These are phyloP conservation scores for Fusarium pilosicola DNA, from an alignment of 2,329 filamentous ascomycete species.

Conservation along the genomic window DNA sequence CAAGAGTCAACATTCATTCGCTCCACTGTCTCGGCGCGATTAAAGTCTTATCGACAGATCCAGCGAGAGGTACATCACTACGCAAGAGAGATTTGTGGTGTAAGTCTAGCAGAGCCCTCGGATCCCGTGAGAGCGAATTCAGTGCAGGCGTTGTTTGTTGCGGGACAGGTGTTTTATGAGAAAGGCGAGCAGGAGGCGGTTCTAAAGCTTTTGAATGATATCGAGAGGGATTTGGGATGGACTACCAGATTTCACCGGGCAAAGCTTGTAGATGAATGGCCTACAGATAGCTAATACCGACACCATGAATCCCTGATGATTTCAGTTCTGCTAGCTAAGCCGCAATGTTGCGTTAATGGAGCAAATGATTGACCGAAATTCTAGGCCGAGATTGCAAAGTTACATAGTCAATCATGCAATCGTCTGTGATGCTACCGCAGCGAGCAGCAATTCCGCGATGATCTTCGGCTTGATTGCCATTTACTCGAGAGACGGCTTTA, in stretches of 20 bases:
- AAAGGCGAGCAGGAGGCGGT: constrained; percentile 66
- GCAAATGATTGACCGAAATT: too few species aligned
- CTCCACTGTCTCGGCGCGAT: constrained; percentile 35
- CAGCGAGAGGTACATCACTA: constrained; percentile 27
- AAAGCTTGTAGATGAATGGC: constrained; percentile 36
- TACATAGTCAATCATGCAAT: not conserved
- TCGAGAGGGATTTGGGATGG: constrained; percentile 72
- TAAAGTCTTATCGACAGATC: constrained; percentile 32
- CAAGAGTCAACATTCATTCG: constrained; percentile 40
- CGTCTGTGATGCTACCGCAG: not conserved
- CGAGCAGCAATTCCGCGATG: not conserved
- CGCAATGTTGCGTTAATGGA: not conserved
- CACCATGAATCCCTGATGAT: too few species aligned
- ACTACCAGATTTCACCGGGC: constrained; percentile 55
- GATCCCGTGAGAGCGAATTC: constrained; percentile 36
- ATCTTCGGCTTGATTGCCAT: not conserved
- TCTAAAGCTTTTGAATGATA: constrained; percentile 63
- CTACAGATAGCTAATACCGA: not conserved
- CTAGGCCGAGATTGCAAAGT: not conserved
- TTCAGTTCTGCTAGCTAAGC: not conserved
- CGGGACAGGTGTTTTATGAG: constrained; percentile 48
- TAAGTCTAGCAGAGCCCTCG: constrained; percentile 31
- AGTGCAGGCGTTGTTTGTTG: constrained; percentile 36
- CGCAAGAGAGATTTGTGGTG: constrained; percentile 37
- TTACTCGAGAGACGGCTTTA: not conserved